Evolutionary conservation across 768 basidiomycete genomes (phyloP).

Genomic region (Leucosporidium scottii): DNA sequence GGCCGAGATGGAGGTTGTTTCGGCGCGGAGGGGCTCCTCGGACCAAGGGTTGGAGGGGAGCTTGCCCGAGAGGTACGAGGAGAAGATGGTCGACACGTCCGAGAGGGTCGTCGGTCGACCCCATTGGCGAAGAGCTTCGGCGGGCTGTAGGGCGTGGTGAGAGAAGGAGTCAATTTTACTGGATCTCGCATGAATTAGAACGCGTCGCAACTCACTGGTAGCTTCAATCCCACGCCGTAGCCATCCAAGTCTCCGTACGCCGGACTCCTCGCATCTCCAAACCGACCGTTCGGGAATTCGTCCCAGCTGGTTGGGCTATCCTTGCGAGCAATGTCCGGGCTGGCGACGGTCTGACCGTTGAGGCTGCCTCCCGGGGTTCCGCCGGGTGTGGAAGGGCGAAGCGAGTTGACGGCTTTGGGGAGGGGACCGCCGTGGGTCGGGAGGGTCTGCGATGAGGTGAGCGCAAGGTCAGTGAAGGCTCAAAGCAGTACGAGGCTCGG

Average conservation of each 20-base stretch:
- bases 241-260: slow-evolving; percentile 98
- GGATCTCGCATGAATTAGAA: not conserved
- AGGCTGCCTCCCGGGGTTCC: too few relatives aligned
- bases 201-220: slow-evolving; percentile 57
- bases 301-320: slow-evolving; percentile 36
- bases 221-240: slow-evolving; percentile 86
- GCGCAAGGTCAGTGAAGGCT: slow-evolving; percentile 7
- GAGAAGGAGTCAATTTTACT: not conserved
- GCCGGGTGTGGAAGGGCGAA: slow-evolving; percentile 1
- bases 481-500: slow-evolving; percentile 21
- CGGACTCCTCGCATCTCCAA: slow-evolving; percentile 93
- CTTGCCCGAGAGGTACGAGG: slow-evolving; percentile 63
- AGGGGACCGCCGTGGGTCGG: slow-evolving; percentile 55
- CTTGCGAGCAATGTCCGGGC: slow-evolving; percentile 22
- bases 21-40: slow-evolving; percentile 65
- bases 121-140: slow-evolving; percentile 64
- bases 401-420: slow-evolving; percentile 29
- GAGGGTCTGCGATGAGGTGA: slow-evolving; percentile 54
- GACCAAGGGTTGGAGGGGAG: slow-evolving; percentile 83
- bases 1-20: slow-evolving; percentile 71
- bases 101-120: slow-evolving; percentile 58
- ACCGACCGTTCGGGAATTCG: slow-evolving; percentile 97
- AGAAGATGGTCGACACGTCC: slow-evolving; percentile 73
- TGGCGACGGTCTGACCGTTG: slow-evolving; percentile 7
- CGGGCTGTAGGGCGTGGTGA: slow-evolving; percentile 47